Evolutionary conservation across 176 grass and related monocot genomes (phyloP).

Genomic region (Triticum turgidum): DNA sequence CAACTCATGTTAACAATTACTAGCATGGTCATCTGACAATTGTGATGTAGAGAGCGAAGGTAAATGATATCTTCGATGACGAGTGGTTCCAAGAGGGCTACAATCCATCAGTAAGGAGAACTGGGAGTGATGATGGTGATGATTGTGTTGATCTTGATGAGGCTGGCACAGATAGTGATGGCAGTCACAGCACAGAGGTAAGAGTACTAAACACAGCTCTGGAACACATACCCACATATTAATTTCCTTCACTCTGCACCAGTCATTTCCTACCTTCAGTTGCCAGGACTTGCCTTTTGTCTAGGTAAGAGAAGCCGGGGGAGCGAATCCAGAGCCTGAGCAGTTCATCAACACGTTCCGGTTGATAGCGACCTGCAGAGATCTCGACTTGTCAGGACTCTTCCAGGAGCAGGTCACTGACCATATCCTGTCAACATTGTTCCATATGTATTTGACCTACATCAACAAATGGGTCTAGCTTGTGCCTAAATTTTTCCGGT

Average conservation of each 20-base stretch:
- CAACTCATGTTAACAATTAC: background rate
- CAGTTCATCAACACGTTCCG: slow-evolving; percentile 63
- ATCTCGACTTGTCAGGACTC: slow-evolving; percentile 70
- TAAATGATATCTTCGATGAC: slow-evolving; percentile 57
- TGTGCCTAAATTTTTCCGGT: background rate
- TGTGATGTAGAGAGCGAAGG: slow-evolving; percentile 49
- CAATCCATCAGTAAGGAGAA: slow-evolving; percentile 28
- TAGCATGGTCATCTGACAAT: slow-evolving; percentile 25
- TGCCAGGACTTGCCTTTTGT: slow-evolving; percentile 10
- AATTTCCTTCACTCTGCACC: background rate
- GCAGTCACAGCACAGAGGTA: slow-evolving; percentile 15
- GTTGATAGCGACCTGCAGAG: slow-evolving; percentile 62
- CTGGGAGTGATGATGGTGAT: slow-evolving; percentile 18
- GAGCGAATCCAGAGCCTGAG: slow-evolving; percentile 3
- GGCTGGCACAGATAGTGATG: slow-evolving; percentile 12
- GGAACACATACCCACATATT: background rate
- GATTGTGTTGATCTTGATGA: slow-evolving; percentile 34
- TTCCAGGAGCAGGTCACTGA: slow-evolving; percentile 57
- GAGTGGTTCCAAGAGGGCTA: slow-evolving; percentile 58
- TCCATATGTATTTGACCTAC: background rate
- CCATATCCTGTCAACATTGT: background rate
- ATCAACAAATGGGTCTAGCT: background rate
- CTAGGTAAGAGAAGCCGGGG: slow-evolving; percentile 35
- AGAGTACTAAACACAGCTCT: background rate
- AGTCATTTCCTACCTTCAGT: background rate